Evolutionary conservation across 768 basidiomycete species (phyloP), one percentile per base, ranked within the genome.

Genomic region (Dioszegia aurantiaca): DNA sequence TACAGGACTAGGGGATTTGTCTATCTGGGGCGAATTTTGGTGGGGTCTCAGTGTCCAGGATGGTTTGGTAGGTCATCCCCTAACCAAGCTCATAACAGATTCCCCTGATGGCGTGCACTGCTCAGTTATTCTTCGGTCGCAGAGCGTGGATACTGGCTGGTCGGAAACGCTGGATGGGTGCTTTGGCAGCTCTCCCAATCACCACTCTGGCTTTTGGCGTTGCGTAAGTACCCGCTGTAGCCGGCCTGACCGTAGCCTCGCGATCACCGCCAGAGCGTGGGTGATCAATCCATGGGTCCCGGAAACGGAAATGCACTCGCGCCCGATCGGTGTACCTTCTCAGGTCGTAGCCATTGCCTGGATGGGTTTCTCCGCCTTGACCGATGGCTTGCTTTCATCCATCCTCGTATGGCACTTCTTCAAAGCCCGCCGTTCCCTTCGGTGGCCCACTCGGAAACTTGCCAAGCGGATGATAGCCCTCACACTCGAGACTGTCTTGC

Each of bases 311-410:
- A 19, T 39, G 6, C 57, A 61, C 41, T 26, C 58, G 8, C 61
- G 67, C 0, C 28, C 48, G 2, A 74, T 74, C 58, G 65, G 69
- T 24, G 47, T 69, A 21, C 72, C 69, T 4, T 67, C 65, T 19
- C 65, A 71, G 45, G 58, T 64, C 23, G 72, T 74, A 36, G 72
- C 72, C 1, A 74, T 74, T 36, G 55, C 58, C 44, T 74, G 72
- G 72, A 71, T 74, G 69, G 72, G 68, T 19, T 53, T 71, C 17
- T 69, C 72, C 23, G 72, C 72, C 11, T 27, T 66, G 8, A 67
- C 64, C 39, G 72, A 74, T 40, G 69, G 69, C 0, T 36, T 53
- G 23, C 41, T 74, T 37, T 71, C 72, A 9, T 17, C 67, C 17
- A 49, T 64, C 23, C 62, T 74, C 16, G 42, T 69, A 27, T 61